Evolutionary conservation across 805 yeast species (phyloP).

Genomic region (Candida boleticola): DNA sequence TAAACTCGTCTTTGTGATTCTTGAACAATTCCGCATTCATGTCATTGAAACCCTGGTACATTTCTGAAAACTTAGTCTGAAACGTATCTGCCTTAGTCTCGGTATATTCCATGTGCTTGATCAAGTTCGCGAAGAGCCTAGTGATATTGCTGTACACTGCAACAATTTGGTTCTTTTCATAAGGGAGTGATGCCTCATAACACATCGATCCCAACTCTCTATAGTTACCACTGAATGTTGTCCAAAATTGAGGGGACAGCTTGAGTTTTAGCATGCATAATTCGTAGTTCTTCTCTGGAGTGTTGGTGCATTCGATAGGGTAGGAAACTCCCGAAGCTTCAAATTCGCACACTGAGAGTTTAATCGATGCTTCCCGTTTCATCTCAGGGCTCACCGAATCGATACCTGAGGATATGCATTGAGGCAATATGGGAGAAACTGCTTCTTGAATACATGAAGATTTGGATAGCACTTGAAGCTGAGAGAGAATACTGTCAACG

Average conservation of each 20-base stretch:
- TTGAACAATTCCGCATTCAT: neutral
- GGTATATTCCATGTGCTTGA: neutral
- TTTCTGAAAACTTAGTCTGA: neutral
- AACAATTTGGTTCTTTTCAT: constrained; percentile 50
- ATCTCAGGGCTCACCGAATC: constrained; percentile 32
- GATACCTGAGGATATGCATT: constrained; percentile 40
- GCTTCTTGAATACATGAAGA: constrained; percentile 40
- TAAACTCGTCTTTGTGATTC: neutral
- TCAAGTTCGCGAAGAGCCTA: constrained; percentile 7
- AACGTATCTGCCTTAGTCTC: neutral
- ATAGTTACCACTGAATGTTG: constrained; percentile 66
- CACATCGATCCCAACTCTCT: constrained; percentile 54
- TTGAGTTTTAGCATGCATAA: constrained; percentile 34
- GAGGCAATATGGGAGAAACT: constrained; percentile 34
- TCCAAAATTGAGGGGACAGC: constrained; percentile 63
- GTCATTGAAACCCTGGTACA: neutral
- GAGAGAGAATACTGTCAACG: neutral
- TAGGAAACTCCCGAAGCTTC: constrained; percentile 41
- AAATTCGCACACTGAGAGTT: constrained; percentile 55
- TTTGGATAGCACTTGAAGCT: neutral
- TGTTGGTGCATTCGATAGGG: constrained; percentile 25
- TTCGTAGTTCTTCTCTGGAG: constrained; percentile 13
- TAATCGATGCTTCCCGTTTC: constrained; percentile 42
- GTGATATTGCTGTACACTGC: constrained; percentile 49
- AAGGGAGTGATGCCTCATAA: constrained; percentile 49